Conservation (phyloP, 495 filamentous ascomycete species). For the Aspergillus bertholletiae region DNA sequence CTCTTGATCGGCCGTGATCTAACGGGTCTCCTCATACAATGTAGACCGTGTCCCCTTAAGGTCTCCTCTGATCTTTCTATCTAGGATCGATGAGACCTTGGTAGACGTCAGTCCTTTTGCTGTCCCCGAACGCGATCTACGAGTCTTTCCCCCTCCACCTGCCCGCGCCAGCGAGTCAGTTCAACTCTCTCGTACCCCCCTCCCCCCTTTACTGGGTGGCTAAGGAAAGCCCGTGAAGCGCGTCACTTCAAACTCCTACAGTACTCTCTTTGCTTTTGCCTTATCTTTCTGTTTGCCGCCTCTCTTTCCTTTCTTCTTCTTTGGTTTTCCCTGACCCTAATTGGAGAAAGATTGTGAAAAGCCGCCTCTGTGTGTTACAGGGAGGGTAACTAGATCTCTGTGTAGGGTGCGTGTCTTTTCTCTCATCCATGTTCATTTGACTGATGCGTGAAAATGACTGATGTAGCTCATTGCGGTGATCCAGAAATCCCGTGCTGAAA, state of each 20-base stretch:
- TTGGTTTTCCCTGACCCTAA: constrained; percentile 1
- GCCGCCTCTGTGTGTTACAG: not conserved
- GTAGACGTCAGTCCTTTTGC: not conserved
- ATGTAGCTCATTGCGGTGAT: not conserved
- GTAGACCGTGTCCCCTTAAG: constrained; percentile 9
- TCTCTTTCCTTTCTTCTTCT: constrained; percentile 2
- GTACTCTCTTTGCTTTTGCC: too few species aligned
- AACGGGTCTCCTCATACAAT: constrained; percentile 7
- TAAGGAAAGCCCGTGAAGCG: not conserved
- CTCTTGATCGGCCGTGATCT: constrained; percentile 12
- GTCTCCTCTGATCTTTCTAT: constrained; percentile 17
- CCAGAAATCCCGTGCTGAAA: not conserved
- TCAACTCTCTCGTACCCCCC: not conserved
- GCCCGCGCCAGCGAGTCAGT: not conserved
- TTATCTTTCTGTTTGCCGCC: constrained; percentile 1
- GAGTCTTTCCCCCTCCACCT: not conserved
- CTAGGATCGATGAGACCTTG: constrained; percentile 1
- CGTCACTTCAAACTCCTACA: not conserved
- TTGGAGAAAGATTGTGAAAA: not conserved
- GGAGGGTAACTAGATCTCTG: not conserved
- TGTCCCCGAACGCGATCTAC: constrained; percentile 1
- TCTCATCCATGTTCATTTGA: constrained; percentile 3
- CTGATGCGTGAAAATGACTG: not conserved
- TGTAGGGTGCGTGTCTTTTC: not conserved
- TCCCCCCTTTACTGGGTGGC: constrained; percentile 1